Conservation (phyloP, 225 moss, liverwort and hornwort genomes). For the Polytrichum commune region DNA sequence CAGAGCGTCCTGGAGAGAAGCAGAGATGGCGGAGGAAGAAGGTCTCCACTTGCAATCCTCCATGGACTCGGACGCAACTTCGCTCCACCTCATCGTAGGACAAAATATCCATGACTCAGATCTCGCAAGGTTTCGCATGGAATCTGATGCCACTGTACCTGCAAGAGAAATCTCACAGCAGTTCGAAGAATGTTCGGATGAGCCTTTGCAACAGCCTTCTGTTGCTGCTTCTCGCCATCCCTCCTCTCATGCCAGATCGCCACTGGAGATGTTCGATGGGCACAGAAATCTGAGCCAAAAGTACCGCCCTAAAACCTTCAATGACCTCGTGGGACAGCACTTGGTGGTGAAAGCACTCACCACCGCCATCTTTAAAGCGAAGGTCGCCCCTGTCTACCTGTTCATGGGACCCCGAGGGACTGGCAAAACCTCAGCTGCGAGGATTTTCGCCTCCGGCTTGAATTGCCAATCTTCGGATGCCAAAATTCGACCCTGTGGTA, state of each 20-base stretch:
- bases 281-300: constrained; percentile 68
- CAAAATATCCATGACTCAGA: constrained; percentile 40
- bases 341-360: constrained; percentile 71
- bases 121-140: constrained; percentile 26
- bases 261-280: constrained; percentile 4
- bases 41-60: constrained; percentile 28
- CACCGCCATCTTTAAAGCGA: constrained; percentile 54
- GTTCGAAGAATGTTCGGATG: constrained; percentile 8
- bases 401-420: constrained; percentile 90
- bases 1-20: background rate
- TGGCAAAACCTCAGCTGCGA: constrained; percentile 73
- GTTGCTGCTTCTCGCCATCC: no score
- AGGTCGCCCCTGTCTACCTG: constrained; percentile 79
- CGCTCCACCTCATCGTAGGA: constrained; percentile 35
- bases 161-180: constrained; percentile 29
- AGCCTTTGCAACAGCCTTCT: background rate
- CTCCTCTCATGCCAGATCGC: background rate
- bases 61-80: constrained; percentile 40
- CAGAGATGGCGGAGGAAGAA: constrained; percentile 12
- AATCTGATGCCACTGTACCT: constrained; percentile 6
- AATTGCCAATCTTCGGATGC: constrained; percentile 53
- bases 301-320: constrained; percentile 70
- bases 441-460: constrained; percentile 74
- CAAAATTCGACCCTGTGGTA: constrained; percentile 60
- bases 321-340: constrained; percentile 70